Evolutionary conservation across 2,329 filamentous ascomycete species (phyloP).

Genomic region (Phaeosphaeria sp.): DNA sequence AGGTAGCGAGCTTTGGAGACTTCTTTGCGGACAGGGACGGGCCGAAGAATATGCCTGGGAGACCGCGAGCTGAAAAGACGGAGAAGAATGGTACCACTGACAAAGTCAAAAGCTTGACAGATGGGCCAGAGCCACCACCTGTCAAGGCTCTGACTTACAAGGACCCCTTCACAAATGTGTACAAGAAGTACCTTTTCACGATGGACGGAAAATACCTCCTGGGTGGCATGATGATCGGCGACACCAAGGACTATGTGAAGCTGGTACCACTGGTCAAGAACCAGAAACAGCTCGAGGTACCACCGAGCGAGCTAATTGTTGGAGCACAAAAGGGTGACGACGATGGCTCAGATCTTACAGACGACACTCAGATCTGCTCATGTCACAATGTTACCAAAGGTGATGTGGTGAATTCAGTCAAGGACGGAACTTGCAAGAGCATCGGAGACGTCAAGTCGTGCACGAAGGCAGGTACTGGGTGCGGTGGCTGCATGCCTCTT

Average conservation of each 20-base stretch:
- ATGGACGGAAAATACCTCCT: conserved; percentile 87
- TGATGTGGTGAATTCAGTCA: conserved; percentile 74
- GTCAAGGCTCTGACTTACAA: conserved; percentile 89
- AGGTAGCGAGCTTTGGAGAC: conserved; percentile 92
- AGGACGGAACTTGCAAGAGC: conserved; percentile 80
- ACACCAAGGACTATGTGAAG: conserved; percentile 89
- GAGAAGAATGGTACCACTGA: conserved; percentile 49
- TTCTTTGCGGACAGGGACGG: conserved; percentile 91
- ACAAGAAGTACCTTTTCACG: conserved; percentile 94
- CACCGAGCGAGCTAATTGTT: conserved; percentile 83
- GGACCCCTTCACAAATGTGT: conserved; percentile 85
- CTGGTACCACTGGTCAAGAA: conserved; percentile 86
- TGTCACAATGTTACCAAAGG: conserved; percentile 93
- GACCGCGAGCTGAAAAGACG: conserved; percentile 56
- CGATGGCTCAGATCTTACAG: conserved; percentile 78
- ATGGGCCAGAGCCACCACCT: conserved; percentile 62
- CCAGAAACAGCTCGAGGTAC: conserved; percentile 78
- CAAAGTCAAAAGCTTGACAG: conserved; percentile 60
- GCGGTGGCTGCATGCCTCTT: conserved; percentile 87
- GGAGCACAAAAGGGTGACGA: conserved; percentile 77
- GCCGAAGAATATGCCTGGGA: conserved; percentile 74
- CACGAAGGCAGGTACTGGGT: conserved; percentile 91
- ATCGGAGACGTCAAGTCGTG: conserved; percentile 85
- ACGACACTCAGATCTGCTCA: conserved; percentile 89
- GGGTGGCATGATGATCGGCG: conserved; percentile 97